Percentiles rank a stretch among this genome's conserved stretches.
These are phyloP conservation scores for Microsporum canis DNA, from an alignment of 2,329 filamentous ascomycete species.

Conservation along the genomic window DNA sequence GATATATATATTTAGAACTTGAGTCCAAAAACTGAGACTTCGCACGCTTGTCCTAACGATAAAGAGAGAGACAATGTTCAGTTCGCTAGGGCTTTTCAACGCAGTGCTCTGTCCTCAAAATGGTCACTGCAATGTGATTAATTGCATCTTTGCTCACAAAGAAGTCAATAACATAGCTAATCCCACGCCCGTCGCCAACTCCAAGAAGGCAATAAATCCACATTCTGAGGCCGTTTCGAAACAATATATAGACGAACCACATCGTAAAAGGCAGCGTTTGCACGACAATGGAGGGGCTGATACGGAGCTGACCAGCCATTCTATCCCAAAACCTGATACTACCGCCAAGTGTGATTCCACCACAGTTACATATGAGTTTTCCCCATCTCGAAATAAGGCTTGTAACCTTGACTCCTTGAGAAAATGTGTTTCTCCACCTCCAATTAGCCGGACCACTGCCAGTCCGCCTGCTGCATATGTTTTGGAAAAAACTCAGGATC, in stretches of 20 bases:
- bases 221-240: not conserved
- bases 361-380: not conserved
- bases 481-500: not conserved
- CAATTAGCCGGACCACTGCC: conserved; percentile 8
- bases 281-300: not conserved
- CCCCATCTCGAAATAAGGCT: conserved; percentile 8
- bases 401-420: conserved; percentile 17
- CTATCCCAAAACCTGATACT: not conserved
- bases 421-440: conserved; percentile 23
- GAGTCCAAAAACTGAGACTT: not conserved
- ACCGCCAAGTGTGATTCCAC: not conserved
- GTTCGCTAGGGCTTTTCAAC: conserved; percentile 45
- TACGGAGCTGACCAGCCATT: not conserved
- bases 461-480: not conserved
- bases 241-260: conserved; percentile 14
- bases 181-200: not conserved
- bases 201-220: not conserved
- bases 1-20: not conserved
- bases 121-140: conserved; percentile 39
- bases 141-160: conserved; percentile 49
- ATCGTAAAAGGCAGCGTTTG: conserved; percentile 23
- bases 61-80: conserved; percentile 38
- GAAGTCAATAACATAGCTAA: conserved; percentile 16
- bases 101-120: conserved; percentile 43
- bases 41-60: not conserved